Percentiles rank a stretch among this genome's conserved stretches.
phyloP scores from a whole-genome alignment of 441 rosid species.

The Raphanus hybrid region DNA sequence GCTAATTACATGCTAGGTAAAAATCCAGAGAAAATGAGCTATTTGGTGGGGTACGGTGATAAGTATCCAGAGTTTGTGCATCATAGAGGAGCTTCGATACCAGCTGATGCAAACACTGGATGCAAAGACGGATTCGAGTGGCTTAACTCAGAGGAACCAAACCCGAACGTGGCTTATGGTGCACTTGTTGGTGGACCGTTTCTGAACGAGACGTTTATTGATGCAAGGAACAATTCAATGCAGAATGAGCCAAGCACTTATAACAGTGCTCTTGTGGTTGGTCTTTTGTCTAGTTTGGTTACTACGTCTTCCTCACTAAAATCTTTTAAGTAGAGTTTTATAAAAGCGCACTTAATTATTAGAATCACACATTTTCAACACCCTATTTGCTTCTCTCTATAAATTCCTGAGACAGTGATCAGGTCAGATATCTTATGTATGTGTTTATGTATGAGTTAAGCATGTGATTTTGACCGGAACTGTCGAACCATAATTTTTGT shows the following conservation, averaged over 20 bases:
- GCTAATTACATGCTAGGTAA: slow-evolving; percentile 60
- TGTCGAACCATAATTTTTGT: too few species aligned
- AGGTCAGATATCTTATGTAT: too few species aligned
- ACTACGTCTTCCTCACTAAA: slow-evolving; percentile 37
- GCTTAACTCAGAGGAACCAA: slow-evolving; percentile 51
- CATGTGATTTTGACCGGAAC: too few species aligned
- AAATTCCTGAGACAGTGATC: too few species aligned
- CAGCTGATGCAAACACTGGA: slow-evolving; percentile 36
- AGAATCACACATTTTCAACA: too few species aligned
- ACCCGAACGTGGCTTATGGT: slow-evolving; percentile 60
- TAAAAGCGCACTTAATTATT: too few species aligned
- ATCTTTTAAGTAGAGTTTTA: slow-evolving; percentile 18
- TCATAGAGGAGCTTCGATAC: neutral
- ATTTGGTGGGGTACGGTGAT: slow-evolving; percentile 52
- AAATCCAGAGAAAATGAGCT: slow-evolving; percentile 62
- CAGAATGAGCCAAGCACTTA: slow-evolving; percentile 62
- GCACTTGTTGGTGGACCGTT: slow-evolving; percentile 66
- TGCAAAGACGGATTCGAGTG: slow-evolving; percentile 64
- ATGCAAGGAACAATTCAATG: slow-evolving; percentile 48
- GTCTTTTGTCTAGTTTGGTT: slow-evolving; percentile 55
- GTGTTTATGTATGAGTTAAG: too few species aligned
- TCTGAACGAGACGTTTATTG: slow-evolving; percentile 52
- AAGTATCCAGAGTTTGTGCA: slow-evolving; percentile 50
- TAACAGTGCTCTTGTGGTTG: slow-evolving; percentile 57
- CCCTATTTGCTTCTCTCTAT: too few species aligned